These are phyloP conservation scores for Diaporthe helianthi DNA, from an alignment of 2,329 filamentous ascomycete species.

Conservation along the genomic window DNA sequence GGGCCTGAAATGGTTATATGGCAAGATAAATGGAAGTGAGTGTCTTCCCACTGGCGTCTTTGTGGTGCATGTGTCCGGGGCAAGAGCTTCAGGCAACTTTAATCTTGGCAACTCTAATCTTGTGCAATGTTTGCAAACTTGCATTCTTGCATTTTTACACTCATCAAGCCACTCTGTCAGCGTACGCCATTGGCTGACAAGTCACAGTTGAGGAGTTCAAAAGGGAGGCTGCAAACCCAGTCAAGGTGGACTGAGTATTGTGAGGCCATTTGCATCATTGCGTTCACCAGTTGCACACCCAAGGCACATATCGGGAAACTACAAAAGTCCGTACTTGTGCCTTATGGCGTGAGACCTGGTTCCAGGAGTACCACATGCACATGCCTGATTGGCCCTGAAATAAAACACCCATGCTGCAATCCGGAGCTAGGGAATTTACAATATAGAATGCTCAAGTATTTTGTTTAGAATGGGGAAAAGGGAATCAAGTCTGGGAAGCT, in stretches of 20 bases:
- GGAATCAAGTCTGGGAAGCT: too few species aligned
- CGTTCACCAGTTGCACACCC: not conserved
- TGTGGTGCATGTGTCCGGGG: not conserved
- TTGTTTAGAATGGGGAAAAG: not conserved
- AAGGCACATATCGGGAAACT: not conserved
- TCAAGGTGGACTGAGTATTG: slow-evolving; percentile 39
- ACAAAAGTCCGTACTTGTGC: not conserved
- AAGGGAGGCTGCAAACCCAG: slow-evolving; percentile 45
- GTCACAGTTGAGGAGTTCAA: slow-evolving; percentile 45
- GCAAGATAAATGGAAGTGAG: slow-evolving; percentile 64
- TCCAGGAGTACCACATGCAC: not conserved
- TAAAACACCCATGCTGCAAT: not conserved
- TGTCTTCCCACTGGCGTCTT: not conserved
- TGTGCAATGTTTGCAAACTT: not conserved
- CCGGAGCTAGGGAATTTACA: not conserved
- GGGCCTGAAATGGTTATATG: slow-evolving; percentile 74
- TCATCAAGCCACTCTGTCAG: too few species aligned
- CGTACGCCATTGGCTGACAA: slow-evolving; percentile 8
- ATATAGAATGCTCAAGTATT: not conserved
- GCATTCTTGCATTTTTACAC: not conserved
- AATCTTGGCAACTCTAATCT: not conserved
- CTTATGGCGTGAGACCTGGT: not conserved
- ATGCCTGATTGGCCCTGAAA: not conserved
- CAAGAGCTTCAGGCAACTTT: not conserved
- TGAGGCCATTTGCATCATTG: not conserved